Base-by-base conservation (phyloP, 768 basidiomycete species). In the Auriculariales sp. region DNA sequence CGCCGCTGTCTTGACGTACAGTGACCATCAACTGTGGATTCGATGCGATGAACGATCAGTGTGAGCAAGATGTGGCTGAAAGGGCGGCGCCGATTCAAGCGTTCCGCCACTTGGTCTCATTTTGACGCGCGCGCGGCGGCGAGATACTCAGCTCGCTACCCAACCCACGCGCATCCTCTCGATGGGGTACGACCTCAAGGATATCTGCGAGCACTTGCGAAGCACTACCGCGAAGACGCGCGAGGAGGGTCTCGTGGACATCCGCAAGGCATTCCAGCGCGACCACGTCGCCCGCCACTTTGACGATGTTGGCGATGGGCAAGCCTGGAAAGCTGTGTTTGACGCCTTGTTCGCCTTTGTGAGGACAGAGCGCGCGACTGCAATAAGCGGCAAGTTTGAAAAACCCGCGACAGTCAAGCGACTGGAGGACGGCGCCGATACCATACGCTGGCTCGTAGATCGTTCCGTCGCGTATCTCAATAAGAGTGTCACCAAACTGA, bases 381-480 rank as follows among this genome's bases (percentile, higher is more conserved):
- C 52, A 19, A 57, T 68, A n/a, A n/a, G n/a, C n/a, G n/a, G n/a
- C 27, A 66, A 69, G 64, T 70, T 65, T 27, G 68, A 60, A 14
- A 28, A 48, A 25, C 61, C 72, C 19, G 71, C 74, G 31, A 74
- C 77, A 3, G 61, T 70, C 47, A 71, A 76, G 39, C 73, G 85
- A 49, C 72, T 95, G 10, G 68, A 70, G 3, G 81, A 86, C 11
- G 74, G 77, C 1, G 79, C 85, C 7, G 71, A 73, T 3, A 67
- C 73, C 1, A 68, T 95, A 19, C 78, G 91, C 28, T 82, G 78
- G 78, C 66, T 92, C 49, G 76, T 77, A 29, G 83, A 87, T 58
- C 69, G 73, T 48, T 74, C 75, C 6, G 71, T 78, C 3, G 67
- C 71, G 25, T 62, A 69, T 49, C 65, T 90, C 53, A 78, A 71